phyloP scores from a whole-genome alignment of 257 asterid species.

The Lithospermum erythrorhizon region DNA sequence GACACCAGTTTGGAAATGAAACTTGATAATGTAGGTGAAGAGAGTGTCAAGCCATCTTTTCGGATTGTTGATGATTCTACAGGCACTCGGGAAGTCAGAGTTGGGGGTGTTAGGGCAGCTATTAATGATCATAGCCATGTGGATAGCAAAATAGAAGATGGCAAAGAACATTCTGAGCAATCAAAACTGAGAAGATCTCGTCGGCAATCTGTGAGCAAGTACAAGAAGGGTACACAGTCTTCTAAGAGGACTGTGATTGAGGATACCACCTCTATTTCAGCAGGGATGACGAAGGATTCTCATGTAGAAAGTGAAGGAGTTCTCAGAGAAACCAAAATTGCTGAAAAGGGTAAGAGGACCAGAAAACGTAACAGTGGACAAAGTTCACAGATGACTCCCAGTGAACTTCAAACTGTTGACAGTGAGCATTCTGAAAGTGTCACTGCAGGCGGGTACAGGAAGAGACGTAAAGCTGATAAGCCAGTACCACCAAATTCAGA shows the following conservation, averaged over 20 bases:
- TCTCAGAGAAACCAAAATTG: conserved; percentile 36
- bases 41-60: conserved; percentile 12
- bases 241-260: conserved; percentile 60
- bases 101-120: too few species aligned
- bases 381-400: conserved; percentile 38
- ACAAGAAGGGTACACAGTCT: conserved; percentile 27
- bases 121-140: too few species aligned
- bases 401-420: conserved; percentile 42
- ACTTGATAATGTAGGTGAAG: background rate
- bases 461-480: conserved; percentile 49
- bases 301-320: conserved; percentile 29
- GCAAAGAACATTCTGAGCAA: conserved; percentile 33
- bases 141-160: conserved; percentile 20
- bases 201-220: conserved; percentile 26
- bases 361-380: conserved; percentile 48
- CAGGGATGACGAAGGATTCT: conserved; percentile 19
- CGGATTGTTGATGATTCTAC: background rate
- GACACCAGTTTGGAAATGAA: conserved; percentile 6
- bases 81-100: background rate
- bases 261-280: conserved; percentile 42
- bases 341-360: conserved; percentile 30
- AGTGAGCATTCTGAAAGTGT: conserved; percentile 66
- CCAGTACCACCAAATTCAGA: conserved; percentile 39
- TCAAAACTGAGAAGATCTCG: conserved; percentile 29
- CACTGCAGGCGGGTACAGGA: conserved; percentile 54